Evolutionary conservation across 2,329 filamentous ascomycete species (phyloP), one percentile per base, ranked within the genome.

Genomic region (Graphilbum ipis-grandicollis): DNA sequence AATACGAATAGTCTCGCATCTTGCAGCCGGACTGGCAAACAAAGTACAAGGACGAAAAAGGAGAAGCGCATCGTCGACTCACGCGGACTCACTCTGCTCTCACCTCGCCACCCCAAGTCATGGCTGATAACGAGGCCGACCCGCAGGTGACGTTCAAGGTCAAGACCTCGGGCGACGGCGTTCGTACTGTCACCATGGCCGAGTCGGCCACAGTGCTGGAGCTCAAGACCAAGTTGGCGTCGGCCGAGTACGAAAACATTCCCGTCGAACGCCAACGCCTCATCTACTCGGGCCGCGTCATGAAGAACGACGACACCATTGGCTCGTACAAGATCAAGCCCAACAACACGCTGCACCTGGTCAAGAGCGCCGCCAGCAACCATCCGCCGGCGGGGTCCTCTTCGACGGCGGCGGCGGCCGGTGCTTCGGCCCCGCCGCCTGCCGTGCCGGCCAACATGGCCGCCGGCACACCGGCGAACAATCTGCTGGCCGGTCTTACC

Each of bases 201-300:
- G 69, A 79, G 46, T 71, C 73, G 26, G 82, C 79, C 34, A 80
- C 79, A 8, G 79, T 96, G 31, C 66, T 72, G 39, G 85, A 94
- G 43, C 71, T 98, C 48, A 98, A 98, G 68, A 71, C 70, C 43
- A 93, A 88, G 65, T 75, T 98, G 29, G 73, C 86, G 5, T 70
- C 71, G 23, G 60, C 75, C 40, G 84, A 93, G 48, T 83, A 78
- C 52, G 88, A 92, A 56, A 79, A 93, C 55, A 75, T 93, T 39
- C 79, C 90, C 25, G 68, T 78, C 37, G 84, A 93, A 52, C 75
- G 85, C 47, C 88, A 96, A 61, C 82, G 90, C 42, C 68, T 98
- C 44, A 98, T 98, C 60, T 98, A 96, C 65, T 94, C 88, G 6
- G 90, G 90, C 37, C 79, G 88, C 42, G 88, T 98, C 42, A 75